Percentiles rank a stretch among this genome's conserved stretches.
Evolutionary conservation across 768 basidiomycete genomes (phyloP).

Genomic region (Mycena sanguinolenta): DNA sequence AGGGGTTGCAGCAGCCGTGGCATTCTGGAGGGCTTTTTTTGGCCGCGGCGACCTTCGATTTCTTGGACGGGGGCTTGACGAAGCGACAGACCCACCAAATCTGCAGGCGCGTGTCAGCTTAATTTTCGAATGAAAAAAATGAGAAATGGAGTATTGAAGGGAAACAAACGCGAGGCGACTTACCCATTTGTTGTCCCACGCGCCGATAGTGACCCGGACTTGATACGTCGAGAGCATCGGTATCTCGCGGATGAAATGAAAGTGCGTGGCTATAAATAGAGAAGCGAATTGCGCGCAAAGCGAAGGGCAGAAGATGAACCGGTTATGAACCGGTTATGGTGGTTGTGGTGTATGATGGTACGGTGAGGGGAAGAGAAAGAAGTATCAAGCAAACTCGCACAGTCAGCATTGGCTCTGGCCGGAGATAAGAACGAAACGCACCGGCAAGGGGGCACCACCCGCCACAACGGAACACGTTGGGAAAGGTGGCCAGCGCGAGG

Average conservation of each 20-base stretch:
- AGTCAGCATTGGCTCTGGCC: too few relatives aligned
- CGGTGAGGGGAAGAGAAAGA: too few relatives aligned
- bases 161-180: slow-evolving; percentile 20
- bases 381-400: too few relatives aligned
- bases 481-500: slow-evolving; percentile 63
- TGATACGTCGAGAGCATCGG: slow-evolving; percentile 62
- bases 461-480: slow-evolving; percentile 71
- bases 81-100: slow-evolving; percentile 73
- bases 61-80: slow-evolving; percentile 65
- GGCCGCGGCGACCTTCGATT: slow-evolving; percentile 41
- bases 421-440: slow-evolving; percentile 34
- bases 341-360: too few relatives aligned
- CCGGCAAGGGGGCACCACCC: slow-evolving; percentile 72
- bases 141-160: background rate
- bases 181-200: slow-evolving; percentile 73
- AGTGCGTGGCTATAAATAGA: slow-evolving; percentile 55
- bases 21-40: slow-evolving; percentile 5
- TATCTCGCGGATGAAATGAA: slow-evolving; percentile 64
- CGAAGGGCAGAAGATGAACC: too few relatives aligned
- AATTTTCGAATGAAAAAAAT: background rate
- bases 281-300: background rate
- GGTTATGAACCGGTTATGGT: too few relatives aligned
- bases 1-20: background rate
- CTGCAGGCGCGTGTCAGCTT: slow-evolving; percentile 46
- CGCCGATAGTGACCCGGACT: slow-evolving; percentile 58